These are phyloP conservation scores for Alternaria brassicae DNA, from an alignment of 2,329 filamentous ascomycete genomes.

Conservation along the genomic window DNA sequence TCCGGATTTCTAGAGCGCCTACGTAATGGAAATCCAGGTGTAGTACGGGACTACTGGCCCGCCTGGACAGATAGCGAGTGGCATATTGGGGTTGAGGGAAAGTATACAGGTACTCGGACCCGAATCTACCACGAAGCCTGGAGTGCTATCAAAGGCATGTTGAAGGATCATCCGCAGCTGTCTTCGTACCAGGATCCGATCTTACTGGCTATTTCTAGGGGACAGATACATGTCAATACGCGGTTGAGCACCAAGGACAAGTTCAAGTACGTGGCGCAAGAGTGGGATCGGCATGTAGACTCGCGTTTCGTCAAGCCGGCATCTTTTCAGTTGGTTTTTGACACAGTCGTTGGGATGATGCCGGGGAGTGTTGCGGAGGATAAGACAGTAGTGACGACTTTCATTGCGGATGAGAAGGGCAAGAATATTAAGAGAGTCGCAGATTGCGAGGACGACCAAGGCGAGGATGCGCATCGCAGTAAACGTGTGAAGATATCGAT, in stretches of 20 bases:
- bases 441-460: neutral
- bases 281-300: conserved; percentile 28
- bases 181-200: conserved; percentile 18
- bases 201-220: conserved; percentile 17
- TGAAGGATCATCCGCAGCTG: conserved; percentile 16
- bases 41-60: conserved; percentile 18
- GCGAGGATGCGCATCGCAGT: conserved; percentile 1
- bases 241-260: neutral
- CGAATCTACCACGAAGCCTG: conserved; percentile 20
- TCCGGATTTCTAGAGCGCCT: conserved; percentile 8
- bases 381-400: neutral
- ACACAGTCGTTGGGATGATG: conserved; percentile 1
- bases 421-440: neutral
- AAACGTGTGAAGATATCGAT: conserved; percentile 7
- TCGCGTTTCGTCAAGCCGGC: conserved; percentile 14
- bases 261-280: conserved; percentile 16
- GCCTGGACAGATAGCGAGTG: conserved; percentile 8
- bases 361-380: neutral
- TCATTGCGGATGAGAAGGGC: neutral
- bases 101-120: conserved; percentile 3
- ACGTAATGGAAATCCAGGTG: neutral
- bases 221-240: conserved; percentile 2
- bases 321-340: conserved; percentile 21
- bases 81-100: conserved; percentile 6
- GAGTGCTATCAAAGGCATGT: conserved; percentile 23